phyloP scores from a whole-genome alignment of 129 eudicot species.

The Arctium lappa region DNA sequence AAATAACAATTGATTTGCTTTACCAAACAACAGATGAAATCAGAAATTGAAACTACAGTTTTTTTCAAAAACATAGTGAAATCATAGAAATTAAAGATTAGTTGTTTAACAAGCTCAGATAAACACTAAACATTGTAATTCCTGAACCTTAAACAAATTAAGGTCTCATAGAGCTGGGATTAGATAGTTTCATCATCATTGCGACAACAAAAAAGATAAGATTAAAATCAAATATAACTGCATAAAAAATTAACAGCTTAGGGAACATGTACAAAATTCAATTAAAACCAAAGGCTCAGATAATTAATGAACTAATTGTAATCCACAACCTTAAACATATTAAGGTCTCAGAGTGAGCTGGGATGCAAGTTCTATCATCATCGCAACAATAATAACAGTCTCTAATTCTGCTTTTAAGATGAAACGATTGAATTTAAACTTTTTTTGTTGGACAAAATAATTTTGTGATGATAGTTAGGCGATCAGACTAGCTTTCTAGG shows the following conservation, averaged over 20 bases:
- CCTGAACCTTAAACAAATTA: constrained; percentile 37
- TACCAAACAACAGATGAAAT: no score
- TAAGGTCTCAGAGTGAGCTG: constrained; percentile 45
- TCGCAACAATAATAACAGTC: neutral
- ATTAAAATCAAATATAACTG: no score
- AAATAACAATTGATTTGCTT: no score
- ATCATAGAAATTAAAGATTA: neutral
- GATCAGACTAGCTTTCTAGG: constrained; percentile 54
- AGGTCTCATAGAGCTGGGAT: constrained; percentile 49
- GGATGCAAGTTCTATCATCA: constrained; percentile 46
- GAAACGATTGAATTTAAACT: neutral
- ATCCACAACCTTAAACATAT: constrained; percentile 40
- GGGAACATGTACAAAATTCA: no score
- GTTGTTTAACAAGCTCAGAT: constrained; percentile 18
- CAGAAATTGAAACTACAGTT: no score
- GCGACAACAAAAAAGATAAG: neutral
- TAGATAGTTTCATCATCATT: constrained; percentile 37
- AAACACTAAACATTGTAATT: constrained; percentile 32
- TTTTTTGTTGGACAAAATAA: neutral
- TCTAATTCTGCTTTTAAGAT: neutral
- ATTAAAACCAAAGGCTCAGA: constrained; percentile 2
- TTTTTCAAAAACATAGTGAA: neutral
- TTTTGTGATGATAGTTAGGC: neutral
- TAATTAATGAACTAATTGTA: constrained; percentile 21
- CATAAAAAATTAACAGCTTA: no score